Evolutionary conservation across 2,329 filamentous ascomycete species (phyloP).

Genomic region (Hymenoscyphus linearis): DNA sequence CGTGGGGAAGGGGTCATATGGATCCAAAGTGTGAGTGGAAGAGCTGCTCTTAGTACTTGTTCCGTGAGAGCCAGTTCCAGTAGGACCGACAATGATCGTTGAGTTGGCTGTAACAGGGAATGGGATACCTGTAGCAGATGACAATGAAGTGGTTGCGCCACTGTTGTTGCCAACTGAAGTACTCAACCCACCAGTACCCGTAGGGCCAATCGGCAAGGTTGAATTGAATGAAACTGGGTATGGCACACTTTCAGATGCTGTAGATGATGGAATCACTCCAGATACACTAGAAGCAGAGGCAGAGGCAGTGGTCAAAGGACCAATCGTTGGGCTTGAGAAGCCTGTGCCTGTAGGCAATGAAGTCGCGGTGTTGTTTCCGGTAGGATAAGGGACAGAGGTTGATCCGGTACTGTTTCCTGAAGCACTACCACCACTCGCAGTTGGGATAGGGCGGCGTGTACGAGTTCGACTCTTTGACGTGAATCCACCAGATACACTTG

Average conservation of each 20-base stretch:
- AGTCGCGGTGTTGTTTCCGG: background rate
- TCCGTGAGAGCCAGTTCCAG: background rate
- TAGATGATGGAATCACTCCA: slow-evolving; percentile 4
- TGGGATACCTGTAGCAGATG: background rate
- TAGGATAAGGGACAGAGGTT: slow-evolving; percentile 1
- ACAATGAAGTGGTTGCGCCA: background rate
- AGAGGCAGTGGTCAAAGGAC: slow-evolving; percentile 7
- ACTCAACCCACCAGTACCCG: background rate
- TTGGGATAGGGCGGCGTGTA: background rate
- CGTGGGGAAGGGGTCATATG: background rate
- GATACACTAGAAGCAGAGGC: slow-evolving; percentile 9
- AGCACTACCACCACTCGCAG: background rate
- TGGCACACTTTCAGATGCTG: slow-evolving; percentile 1
- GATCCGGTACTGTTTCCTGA: background rate
- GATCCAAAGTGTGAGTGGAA: background rate
- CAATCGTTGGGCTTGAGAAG: background rate
- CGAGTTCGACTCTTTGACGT: background rate
- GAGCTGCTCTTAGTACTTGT: background rate
- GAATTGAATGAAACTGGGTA: slow-evolving; percentile 11
- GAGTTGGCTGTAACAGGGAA: background rate
- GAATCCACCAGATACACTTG: slow-evolving; percentile 4
- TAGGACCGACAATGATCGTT: background rate
- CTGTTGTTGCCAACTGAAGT: background rate
- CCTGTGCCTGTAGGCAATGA: slow-evolving; percentile 8
- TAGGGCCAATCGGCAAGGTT: slow-evolving; percentile 2